Conservation (phyloP, 1,139 yeast species). For the Candida dubliniensis region DNA sequence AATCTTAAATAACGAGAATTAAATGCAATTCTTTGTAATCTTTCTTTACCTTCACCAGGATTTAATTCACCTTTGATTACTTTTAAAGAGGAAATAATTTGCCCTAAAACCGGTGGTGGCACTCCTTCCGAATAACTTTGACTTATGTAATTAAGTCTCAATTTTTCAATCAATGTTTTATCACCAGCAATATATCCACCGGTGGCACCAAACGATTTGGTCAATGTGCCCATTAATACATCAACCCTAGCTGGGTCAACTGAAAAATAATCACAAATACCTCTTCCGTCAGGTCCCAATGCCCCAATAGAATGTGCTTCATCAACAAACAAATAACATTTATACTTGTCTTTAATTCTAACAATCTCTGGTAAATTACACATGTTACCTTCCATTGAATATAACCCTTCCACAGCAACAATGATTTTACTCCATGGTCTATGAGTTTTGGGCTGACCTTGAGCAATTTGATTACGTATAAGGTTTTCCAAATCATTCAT, state of each 20-base stretch:
- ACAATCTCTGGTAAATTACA: conserved; percentile 79
- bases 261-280: conserved; percentile 90
- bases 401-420: conserved; percentile 92
- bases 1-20: conserved; percentile 89
- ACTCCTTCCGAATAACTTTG: conserved; percentile 80
- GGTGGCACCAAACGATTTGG: conserved; percentile 97
- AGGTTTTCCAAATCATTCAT: conserved; percentile 78
- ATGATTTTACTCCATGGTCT: conserved; percentile 97
- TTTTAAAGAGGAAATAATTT: conserved; percentile 76
- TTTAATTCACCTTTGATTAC: conserved; percentile 78
- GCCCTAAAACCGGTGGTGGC: conserved; percentile 89
- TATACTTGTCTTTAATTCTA: conserved; percentile 78
- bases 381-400: conserved; percentile 97
- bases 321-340: conserved; percentile 86
- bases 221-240: conserved; percentile 93
- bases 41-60: conserved; percentile 92
- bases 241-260: conserved; percentile 77
- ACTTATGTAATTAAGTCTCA: conserved; percentile 73
- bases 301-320: conserved; percentile 99
- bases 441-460: conserved; percentile 95
- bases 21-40: conserved; percentile 91
- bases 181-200: conserved; percentile 93
- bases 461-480: conserved; percentile 83
- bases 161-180: conserved; percentile 64
- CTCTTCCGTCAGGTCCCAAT: conserved; percentile 89